Base-by-base conservation (phyloP, 495 filamentous ascomycete species). In the Penicillium waksmanii region DNA sequence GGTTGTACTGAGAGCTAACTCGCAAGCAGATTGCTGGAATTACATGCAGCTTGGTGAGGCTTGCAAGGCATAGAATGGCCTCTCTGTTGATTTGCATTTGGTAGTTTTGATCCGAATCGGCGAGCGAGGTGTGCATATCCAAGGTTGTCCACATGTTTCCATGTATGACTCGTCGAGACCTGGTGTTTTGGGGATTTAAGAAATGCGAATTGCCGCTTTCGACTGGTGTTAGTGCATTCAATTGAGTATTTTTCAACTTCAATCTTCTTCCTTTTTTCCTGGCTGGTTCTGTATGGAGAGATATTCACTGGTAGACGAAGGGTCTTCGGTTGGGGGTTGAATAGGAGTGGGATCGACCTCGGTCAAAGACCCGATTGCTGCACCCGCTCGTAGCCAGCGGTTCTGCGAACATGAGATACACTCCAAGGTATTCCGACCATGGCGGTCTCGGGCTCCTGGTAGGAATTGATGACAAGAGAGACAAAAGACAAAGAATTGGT, bases 21-120 rank as follows among this genome's bases (percentile, higher is more conserved):
- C 15, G n/a, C 9, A 17, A 9, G 2, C 55, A 85, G 83, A 84
- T 56, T 84, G 82, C 60, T 83, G 81, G 77, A 82, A 82, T 48
- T 82, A 85, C 60, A 72, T 87, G 65, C 68, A 71, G 17, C 70
- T 87, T 18, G 71, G 77, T 7, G 76, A 77, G 21, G 40, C 63
- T 18, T 68, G 58, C 21, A 47, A 62, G 33, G 57, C 60, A 36
- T 67, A 53, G 42, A 5, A 5, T 6, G 10, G 2, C 15, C 19
- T 48, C 23, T 27, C 9, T 21, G 43, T n/a, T 12, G 17, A n/a
- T 12, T 3, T 46, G 43, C 23, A n/a, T 0, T 13, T 13, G 11
- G 36, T 15, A 4, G 36, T 5, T 5, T 27, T 31, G 0, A 31
- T 31, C 27, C 8, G 27, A 31, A 31, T 31, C 6, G 27, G 8